These are phyloP conservation scores for Colletotrichum orchidophilum DNA, from an alignment of 2,329 filamentous ascomycete genomes.

Conservation along the genomic window DNA sequence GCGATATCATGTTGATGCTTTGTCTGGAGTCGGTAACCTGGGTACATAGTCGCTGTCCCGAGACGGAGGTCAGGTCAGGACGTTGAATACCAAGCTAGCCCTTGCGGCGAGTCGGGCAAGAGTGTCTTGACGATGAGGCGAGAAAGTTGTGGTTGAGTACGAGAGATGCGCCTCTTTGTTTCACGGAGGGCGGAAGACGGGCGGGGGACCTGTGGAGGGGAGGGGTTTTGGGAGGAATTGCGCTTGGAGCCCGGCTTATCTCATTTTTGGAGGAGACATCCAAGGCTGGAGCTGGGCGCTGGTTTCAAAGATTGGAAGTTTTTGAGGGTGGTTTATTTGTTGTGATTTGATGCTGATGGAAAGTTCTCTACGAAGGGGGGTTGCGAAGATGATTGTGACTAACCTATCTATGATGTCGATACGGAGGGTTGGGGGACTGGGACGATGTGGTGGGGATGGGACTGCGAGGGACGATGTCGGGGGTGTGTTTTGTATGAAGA, in stretches of 20 bases:
- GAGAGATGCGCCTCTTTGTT: background rate
- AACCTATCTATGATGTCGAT: no score
- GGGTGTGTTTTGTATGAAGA: no score
- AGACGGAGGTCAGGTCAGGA: no score
- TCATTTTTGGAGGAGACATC: background rate
- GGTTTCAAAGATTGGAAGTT: background rate
- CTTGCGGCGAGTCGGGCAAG: background rate
- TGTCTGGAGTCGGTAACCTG: no score
- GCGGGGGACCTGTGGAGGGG: background rate
- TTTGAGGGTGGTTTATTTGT: background rate
- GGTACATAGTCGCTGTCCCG: no score
- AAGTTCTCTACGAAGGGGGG: no score
- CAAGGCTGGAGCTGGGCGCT: background rate
- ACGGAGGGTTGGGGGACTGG: no score
- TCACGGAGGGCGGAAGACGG: background rate
- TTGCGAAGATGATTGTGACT: no score
- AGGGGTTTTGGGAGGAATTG: background rate
- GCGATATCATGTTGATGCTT: no score
- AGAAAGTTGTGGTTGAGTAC: background rate
- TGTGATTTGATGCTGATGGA: no score
- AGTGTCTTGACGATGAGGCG: background rate
- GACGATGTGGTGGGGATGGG: no score
- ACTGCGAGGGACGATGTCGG: no score
- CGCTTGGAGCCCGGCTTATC: conserved; percentile 1
- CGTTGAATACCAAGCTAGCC: background rate